Evolutionary conservation across 1,284 basidiomycete genomes (phyloP), one percentile per base, ranked within the genome.

Genomic region (Butyriboletus pseudospeciosus): DNA sequence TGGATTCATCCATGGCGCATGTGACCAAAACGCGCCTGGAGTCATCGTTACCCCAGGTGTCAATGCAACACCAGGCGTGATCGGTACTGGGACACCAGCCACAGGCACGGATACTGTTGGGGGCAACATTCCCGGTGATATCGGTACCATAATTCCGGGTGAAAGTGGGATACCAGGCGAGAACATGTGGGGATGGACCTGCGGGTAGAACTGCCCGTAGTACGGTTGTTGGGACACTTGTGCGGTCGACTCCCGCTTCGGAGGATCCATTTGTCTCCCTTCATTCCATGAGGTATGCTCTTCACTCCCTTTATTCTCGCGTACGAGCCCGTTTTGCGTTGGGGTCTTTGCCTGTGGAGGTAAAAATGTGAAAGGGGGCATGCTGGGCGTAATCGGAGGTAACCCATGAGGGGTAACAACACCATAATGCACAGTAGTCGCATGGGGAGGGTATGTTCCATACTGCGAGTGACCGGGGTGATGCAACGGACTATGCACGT

Each of bases 381-480:
- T 90, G 59, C 83, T 84, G 2, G 87, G 87, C 28, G 87, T 90
- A 51, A 90, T 87, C 3, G 86, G 85, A 23, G 86, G 86, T 10
- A 88, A 72, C 1, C 86, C 87, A 60, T 82, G 82, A 30, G 86
- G 84, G 13, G 85, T 88, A 62, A 82, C 77, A 48, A 68, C 71
- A 55, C 71, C 69, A 52, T 64, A 71, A 42, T 68, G 65, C 28
- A 66, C 58, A 37, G 62, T 47, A 63, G 71, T 63, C 66, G 64
- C 53, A 61, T 71, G 72, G 49, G 74, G 73, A 52, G 72, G 70
- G 68, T 64, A 65, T 65, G 68, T 28, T 61, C 62, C 61, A 51
- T 70, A 70, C 46, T 67, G 63, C 34, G 69, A 61, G 48, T 69
- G 70, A 49, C 61, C 49, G 26, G 75, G 75, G 51, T 75, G 74